A percentile compares a stretch with the other conserved stretches of the same genome.
phyloP scores from a whole-genome alignment of 805 yeast species.

The Kazachstania kunashirensis region DNA sequence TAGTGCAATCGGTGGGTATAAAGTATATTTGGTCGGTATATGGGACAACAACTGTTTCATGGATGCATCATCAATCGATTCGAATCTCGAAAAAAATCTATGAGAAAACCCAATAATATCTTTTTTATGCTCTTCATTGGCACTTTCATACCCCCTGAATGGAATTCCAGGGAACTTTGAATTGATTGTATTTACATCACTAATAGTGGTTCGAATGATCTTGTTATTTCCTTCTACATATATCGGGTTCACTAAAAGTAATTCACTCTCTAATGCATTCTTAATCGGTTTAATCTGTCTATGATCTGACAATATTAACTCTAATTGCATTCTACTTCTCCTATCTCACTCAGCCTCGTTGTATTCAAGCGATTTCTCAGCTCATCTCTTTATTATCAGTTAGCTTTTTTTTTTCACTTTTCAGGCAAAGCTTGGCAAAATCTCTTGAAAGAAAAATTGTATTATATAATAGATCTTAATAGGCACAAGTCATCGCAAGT shows the following conservation, averaged over 20 bases:
- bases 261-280: slow-evolving; percentile 13
- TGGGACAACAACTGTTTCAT: slow-evolving; percentile 9
- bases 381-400: too few relatives aligned
- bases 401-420: too few relatives aligned
- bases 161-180: slow-evolving; percentile 3
- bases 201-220: slow-evolving; percentile 18
- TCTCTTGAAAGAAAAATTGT: too few relatives aligned
- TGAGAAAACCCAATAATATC: not conserved
- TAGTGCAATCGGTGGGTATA: slow-evolving; percentile 60
- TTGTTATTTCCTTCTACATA: slow-evolving; percentile 9
- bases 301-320: too few relatives aligned
- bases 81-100: slow-evolving; percentile 4
- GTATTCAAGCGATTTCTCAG: too few relatives aligned
- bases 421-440: too few relatives aligned
- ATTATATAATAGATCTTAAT: too few relatives aligned
- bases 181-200: not conserved
- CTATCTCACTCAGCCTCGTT: too few relatives aligned
- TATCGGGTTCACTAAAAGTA: slow-evolving; percentile 21
- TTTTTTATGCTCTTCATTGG: slow-evolving; percentile 1
- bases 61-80: not conserved
- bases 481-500: too few relatives aligned
- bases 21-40: slow-evolving; percentile 39
- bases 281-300: slow-evolving; percentile 19
- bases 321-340: too few relatives aligned
- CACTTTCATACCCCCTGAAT: slow-evolving; percentile 7